Evolutionary conservation across 352 stramenopile species (phyloP).

Genomic region (Phytophthora tentaculata): DNA sequence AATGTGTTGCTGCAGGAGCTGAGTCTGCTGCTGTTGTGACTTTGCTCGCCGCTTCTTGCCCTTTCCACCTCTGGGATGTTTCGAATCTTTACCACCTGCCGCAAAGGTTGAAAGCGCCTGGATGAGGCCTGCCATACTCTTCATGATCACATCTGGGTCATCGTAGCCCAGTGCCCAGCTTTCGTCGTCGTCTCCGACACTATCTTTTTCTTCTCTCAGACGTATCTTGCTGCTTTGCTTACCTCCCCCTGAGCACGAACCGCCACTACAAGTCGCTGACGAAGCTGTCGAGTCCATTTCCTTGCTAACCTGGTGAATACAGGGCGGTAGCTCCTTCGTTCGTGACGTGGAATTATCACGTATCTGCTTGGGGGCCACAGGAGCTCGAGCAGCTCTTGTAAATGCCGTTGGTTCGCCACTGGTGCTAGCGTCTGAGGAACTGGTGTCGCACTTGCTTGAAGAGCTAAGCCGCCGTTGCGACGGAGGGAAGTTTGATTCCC

Average conservation of each 20-base stretch:
- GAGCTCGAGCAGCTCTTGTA: constrained; percentile 5
- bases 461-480: constrained; percentile 1
- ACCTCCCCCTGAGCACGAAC: background rate
- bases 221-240: background rate
- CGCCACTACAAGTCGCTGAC: background rate
- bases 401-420: constrained; percentile 10
- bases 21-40: background rate
- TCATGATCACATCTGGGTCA: constrained; percentile 26
- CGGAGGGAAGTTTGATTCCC: constrained; percentile 29
- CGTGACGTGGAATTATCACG: background rate
- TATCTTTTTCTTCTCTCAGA: background rate
- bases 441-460: constrained; percentile 3
- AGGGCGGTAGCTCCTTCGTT: constrained; percentile 8
- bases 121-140: constrained; percentile 33
- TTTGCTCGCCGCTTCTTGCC: constrained; percentile 19
- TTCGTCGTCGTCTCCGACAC: constrained; percentile 12
- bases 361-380: background rate
- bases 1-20: background rate
- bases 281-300: background rate
- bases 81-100: constrained; percentile 5
- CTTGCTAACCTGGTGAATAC: constrained; percentile 4
- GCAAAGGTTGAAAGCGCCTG: constrained; percentile 34
- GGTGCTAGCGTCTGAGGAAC: background rate
- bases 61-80: constrained; percentile 1
- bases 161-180: constrained; percentile 23